These are phyloP conservation scores for Globisporangium spiculum DNA, from an alignment of 352 stramenopile species.

Conservation along the genomic window DNA sequence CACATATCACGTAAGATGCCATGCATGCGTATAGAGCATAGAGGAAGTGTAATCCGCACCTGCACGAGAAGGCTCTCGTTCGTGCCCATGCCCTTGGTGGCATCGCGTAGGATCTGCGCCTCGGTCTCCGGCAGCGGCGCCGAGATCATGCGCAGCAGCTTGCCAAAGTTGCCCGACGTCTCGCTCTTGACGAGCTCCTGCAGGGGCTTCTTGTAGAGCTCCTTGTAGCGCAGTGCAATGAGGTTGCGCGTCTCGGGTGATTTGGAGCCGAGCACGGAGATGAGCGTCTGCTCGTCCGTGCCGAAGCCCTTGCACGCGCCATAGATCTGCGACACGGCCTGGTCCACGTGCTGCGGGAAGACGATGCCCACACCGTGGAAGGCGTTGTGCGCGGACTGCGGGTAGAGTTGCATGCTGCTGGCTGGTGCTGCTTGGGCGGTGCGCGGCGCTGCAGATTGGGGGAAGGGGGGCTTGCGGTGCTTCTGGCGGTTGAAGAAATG, in stretches of 20 bases:
- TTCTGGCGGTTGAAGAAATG: conserved; percentile 8
- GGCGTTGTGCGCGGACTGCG: conserved; percentile 47
- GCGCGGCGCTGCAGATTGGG: not conserved
- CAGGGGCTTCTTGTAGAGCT: conserved; percentile 61
- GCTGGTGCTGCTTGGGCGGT: not conserved
- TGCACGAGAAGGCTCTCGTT: conserved; percentile 67
- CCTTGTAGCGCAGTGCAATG: conserved; percentile 66
- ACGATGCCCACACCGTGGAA: conserved; percentile 45
- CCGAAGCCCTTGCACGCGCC: conserved; percentile 59
- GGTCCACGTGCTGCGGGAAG: conserved; percentile 53
- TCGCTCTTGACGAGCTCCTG: conserved; percentile 60
- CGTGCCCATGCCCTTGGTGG: conserved; percentile 70
- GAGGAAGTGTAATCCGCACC: not conserved
- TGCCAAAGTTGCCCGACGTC: conserved; percentile 72
- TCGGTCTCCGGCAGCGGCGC: conserved; percentile 68
- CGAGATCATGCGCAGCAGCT: conserved; percentile 69
- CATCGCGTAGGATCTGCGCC: conserved; percentile 31
- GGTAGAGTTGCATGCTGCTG: conserved; percentile 55
- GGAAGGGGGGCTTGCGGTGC: not conserved
- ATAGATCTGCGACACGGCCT: conserved; percentile 68
- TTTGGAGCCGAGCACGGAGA: conserved; percentile 61
- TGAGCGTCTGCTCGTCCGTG: conserved; percentile 76
- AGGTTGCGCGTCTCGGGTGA: conserved; percentile 66
- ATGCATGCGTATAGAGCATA: not conserved
- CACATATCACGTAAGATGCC: not conserved